Evolutionary conservation across 2,329 filamentous ascomycete genomes (phyloP).

Genomic region (Dothidotthia symphoricarpi): DNA sequence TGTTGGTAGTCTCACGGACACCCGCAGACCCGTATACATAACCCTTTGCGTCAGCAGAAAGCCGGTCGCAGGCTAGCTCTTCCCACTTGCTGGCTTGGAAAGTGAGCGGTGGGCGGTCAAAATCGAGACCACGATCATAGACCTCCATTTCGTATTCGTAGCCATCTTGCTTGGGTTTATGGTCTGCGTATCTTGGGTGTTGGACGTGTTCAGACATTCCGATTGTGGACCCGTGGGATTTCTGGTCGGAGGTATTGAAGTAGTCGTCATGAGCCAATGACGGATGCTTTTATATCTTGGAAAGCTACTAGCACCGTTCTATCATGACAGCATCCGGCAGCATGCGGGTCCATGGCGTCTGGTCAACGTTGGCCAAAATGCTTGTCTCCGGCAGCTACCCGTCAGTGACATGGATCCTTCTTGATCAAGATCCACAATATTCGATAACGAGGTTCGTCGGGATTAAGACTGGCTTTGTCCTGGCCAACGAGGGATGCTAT

Average conservation of each 20-base stretch:
- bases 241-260: no score
- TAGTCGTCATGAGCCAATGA: no score
- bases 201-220: conserved; percentile 14
- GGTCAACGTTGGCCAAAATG: background rate
- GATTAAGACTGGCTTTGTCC: no score
- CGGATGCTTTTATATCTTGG: no score
- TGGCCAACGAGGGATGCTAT: no score
- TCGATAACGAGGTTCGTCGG: no score
- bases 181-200: conserved; percentile 10
- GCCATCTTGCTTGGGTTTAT: conserved; percentile 16
- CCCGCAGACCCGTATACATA: conserved; percentile 39
- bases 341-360: conserved; percentile 1
- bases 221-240: background rate
- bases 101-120: conserved; percentile 34
- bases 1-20: conserved; percentile 30
- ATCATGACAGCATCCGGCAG: conserved; percentile 4
- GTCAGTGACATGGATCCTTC: background rate
- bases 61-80: conserved; percentile 23
- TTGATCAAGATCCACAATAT: no score
- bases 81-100: conserved; percentile 29
- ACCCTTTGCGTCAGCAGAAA: conserved; percentile 34
- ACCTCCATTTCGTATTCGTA: conserved; percentile 30
- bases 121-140: conserved; percentile 34
- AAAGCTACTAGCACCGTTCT: background rate
- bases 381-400: background rate